phyloP scores from a whole-genome alignment of 768 basidiomycete genomes.

The Pulveroboletus sp. region DNA sequence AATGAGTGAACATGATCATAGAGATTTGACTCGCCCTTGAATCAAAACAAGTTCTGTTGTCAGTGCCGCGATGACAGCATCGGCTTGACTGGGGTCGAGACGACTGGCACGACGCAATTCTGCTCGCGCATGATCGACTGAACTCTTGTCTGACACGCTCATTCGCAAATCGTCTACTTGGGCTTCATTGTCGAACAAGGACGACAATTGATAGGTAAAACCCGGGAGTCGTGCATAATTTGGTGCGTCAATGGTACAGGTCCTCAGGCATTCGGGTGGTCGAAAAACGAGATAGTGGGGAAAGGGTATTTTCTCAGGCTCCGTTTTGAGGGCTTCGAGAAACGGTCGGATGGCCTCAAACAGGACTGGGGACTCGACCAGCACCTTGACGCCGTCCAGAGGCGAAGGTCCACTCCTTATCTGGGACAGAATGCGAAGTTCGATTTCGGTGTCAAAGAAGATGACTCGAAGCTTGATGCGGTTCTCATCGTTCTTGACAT shows the following conservation, averaged over 20 bases:
- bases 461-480: constrained; percentile 46
- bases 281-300: constrained; percentile 46
- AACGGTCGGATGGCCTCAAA: constrained; percentile 68
- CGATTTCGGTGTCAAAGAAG: constrained; percentile 61
- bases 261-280: constrained; percentile 32
- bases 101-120: constrained; percentile 46
- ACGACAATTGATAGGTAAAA: constrained; percentile 54
- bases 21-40: constrained; percentile 52
- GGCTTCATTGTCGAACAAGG: constrained; percentile 43
- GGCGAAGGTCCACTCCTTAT: constrained; percentile 28
- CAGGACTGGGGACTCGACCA: constrained; percentile 63
- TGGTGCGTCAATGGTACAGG: constrained; percentile 45
- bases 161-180: constrained; percentile 40
- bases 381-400: constrained; percentile 28
- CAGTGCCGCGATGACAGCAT: constrained; percentile 61
- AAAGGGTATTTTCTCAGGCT: constrained; percentile 58
- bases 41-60: constrained; percentile 61
- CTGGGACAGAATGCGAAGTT: constrained; percentile 44
- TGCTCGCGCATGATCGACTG: constrained; percentile 45
- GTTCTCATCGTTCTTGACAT: constrained; percentile 32
- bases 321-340: constrained; percentile 54
- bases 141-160: constrained; percentile 37
- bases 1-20: background rate
- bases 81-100: constrained; percentile 68
- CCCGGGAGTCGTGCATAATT: constrained; percentile 49